Percentiles rank a stretch among this genome's conserved stretches.
Evolutionary conservation across 805 yeast genomes (phyloP).

Genomic region (Saccharomycopsis javanensis): DNA sequence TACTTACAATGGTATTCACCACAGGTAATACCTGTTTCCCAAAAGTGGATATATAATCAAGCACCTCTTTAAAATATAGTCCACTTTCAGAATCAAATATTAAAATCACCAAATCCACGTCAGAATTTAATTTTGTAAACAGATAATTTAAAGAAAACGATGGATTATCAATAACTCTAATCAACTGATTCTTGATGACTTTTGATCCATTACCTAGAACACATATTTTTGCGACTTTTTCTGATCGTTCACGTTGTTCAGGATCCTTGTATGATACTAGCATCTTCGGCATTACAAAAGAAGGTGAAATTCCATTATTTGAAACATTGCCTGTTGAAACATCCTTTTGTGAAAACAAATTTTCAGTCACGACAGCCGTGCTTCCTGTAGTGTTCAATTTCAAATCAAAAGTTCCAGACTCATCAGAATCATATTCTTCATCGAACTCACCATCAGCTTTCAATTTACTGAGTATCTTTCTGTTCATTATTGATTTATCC

Average conservation of each 20-base stretch:
- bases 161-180: not conserved
- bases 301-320: constrained; percentile 6
- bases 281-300: constrained; percentile 18
- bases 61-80: constrained; percentile 15
- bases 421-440: constrained; percentile 14
- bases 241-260: not conserved
- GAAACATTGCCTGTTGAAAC: not conserved
- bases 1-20: constrained; percentile 2
- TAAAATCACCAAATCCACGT: constrained; percentile 14
- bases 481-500: not conserved
- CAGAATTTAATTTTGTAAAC: constrained; percentile 18
- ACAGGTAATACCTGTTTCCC: constrained; percentile 15
- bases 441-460: not conserved
- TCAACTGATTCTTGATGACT: constrained; percentile 10
- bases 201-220: constrained; percentile 15
- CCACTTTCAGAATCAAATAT: constrained; percentile 18
- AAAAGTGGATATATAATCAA: constrained; percentile 11
- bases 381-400: constrained; percentile 16
- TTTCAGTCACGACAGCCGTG: not conserved
- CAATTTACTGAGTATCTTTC: not conserved
- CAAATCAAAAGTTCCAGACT: constrained; percentile 19
- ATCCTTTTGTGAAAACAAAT: not conserved
- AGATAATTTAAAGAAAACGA: constrained; percentile 7
- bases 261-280: constrained; percentile 5
- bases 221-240: constrained; percentile 8